Evolutionary conservation across 2,329 filamentous ascomycete genomes (phyloP).

Genomic region (Amauroascus verrucosus): DNA sequence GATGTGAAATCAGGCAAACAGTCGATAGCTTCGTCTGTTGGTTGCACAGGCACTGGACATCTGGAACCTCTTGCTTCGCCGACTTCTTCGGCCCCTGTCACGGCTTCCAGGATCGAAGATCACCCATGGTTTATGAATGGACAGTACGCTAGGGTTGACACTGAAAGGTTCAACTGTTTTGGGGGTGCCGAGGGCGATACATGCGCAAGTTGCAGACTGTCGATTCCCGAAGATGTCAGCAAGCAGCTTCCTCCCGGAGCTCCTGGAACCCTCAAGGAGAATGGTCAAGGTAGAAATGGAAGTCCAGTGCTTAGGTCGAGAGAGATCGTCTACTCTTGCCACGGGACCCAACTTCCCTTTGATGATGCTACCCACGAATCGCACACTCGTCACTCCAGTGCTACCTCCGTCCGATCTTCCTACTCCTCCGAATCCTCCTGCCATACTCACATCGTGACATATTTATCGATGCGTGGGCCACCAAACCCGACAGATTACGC

Average conservation of each 20-base stretch:
- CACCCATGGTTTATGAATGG: conserved; percentile 43
- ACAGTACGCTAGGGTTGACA: conserved; percentile 32
- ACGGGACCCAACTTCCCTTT: conserved; percentile 29
- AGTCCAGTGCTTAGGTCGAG: conserved; percentile 47
- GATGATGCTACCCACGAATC: conserved; percentile 31
- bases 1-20: conserved; percentile 15
- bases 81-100: conserved; percentile 14
- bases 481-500: conserved; percentile 45
- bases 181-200: conserved; percentile 41
- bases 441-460: conserved; percentile 48
- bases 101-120: conserved; percentile 33
- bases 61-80: conserved; percentile 19
- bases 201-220: conserved; percentile 49
- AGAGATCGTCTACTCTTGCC: conserved; percentile 44
- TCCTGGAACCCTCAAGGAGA: conserved; percentile 41
- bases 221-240: conserved; percentile 45
- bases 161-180: conserved; percentile 37
- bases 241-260: conserved; percentile 45
- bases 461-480: conserved; percentile 48
- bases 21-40: conserved; percentile 10
- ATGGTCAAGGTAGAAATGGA: conserved; percentile 41
- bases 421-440: conserved; percentile 37
- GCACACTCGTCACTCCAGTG: conserved; percentile 30
- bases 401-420: conserved; percentile 34
- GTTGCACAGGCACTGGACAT: conserved; percentile 10